Conservation (phyloP, 345 rosid genomes). For the Aurinia saxatilis region DNA sequence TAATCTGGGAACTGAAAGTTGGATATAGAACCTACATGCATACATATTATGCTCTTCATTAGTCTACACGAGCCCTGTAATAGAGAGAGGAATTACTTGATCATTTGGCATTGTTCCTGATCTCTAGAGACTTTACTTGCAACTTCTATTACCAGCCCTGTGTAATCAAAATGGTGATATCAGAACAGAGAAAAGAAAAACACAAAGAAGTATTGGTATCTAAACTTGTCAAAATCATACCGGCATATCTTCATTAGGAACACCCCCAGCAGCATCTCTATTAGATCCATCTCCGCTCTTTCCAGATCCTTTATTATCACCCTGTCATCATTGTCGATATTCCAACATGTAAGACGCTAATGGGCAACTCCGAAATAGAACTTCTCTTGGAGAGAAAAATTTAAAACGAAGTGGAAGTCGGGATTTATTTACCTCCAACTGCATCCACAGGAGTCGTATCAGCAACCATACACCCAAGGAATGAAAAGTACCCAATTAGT, state of each 20-base stretch:
- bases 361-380: background rate
- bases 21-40: constrained; percentile 19
- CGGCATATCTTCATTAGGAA: constrained; percentile 49
- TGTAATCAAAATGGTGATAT: background rate
- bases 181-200: background rate
- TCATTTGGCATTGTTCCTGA: constrained; percentile 22
- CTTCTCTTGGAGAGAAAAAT: background rate
- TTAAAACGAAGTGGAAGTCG: background rate
- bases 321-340: constrained; percentile 33
- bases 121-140: constrained; percentile 9
- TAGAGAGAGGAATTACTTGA: constrained; percentile 24
- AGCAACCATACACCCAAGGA: constrained; percentile 16
- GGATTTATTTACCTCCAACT: constrained; percentile 62
- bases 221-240: constrained; percentile 19
- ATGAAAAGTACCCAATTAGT: constrained; percentile 7
- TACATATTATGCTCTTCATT: constrained; percentile 6
- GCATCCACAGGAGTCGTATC: constrained; percentile 15
- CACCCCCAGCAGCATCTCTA: constrained; percentile 46
- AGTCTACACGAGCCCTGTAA: constrained; percentile 10
- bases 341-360: background rate
- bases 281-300: constrained; percentile 57
- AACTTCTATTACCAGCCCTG: constrained; percentile 28
- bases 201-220: background rate
- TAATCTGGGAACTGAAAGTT: background rate
- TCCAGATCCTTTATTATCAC: constrained; percentile 64